Percentiles rank a stretch among this genome's conserved stretches.
These are phyloP conservation scores for Ustilago loliicola DNA, from an alignment of 1,284 basidiomycete genomes.

Conservation along the genomic window DNA sequence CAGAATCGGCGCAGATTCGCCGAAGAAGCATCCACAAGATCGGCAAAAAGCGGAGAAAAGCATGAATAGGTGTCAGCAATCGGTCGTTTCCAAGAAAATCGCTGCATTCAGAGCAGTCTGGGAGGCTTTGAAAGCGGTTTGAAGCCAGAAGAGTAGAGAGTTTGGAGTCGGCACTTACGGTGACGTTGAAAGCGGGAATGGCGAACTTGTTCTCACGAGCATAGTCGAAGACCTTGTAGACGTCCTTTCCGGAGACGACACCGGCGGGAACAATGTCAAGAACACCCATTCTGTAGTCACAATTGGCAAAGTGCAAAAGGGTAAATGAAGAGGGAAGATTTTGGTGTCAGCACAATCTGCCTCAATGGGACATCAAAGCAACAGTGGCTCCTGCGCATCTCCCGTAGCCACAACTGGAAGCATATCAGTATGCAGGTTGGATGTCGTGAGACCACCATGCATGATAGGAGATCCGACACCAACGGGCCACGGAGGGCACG, in stretches of 20 bases:
- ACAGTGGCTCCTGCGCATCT: neutral
- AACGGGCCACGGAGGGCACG: too few relatives aligned
- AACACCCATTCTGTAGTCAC: constrained; percentile 60
- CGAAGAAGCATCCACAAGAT: neutral
- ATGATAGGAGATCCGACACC: neutral
- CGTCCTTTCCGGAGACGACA: constrained; percentile 69
- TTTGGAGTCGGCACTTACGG: constrained; percentile 41
- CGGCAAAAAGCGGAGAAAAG: neutral
- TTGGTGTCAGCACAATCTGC: constrained; percentile 18
- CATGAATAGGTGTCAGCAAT: constrained; percentile 4
- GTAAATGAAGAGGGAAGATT: neutral
- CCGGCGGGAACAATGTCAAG: constrained; percentile 68
- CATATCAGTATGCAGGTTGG: neutral
- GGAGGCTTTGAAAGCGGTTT: too few relatives aligned
- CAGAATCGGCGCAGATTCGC: neutral
- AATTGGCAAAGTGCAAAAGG: neutral
- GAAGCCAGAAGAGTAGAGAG: too few relatives aligned
- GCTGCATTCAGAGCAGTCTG: neutral
- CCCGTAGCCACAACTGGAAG: neutral
- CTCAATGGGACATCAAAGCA: neutral
- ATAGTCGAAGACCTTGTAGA: constrained; percentile 70
- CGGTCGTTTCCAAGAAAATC: neutral
- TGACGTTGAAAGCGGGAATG: constrained; percentile 70
- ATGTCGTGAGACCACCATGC: neutral
- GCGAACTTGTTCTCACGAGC: constrained; percentile 68